Percentiles rank a stretch among this genome's conserved stretches.
phyloP scores from a whole-genome alignment of 805 yeast species.

The Starmerella floricola region DNA sequence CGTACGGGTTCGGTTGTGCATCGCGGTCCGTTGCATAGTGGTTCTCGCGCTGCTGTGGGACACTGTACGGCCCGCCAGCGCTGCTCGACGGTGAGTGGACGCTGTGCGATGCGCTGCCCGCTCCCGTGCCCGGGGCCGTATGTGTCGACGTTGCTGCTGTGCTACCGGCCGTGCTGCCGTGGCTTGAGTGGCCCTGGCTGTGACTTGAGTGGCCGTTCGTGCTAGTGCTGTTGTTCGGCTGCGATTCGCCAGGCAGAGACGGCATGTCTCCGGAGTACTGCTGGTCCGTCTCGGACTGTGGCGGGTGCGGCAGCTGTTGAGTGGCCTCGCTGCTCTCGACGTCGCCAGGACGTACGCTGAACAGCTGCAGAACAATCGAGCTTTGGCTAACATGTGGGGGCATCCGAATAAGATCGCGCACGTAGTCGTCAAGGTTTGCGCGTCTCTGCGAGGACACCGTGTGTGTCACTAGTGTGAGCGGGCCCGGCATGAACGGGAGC shows the following conservation, averaged over 20 bases:
- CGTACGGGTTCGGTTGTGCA: too few species aligned
- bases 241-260: slow-evolving; percentile 1
- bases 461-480: slow-evolving; percentile 82
- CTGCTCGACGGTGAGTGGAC: too few species aligned
- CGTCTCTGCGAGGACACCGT: slow-evolving; percentile 45
- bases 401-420: slow-evolving; percentile 48
- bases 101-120: too few species aligned
- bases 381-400: slow-evolving; percentile 68
- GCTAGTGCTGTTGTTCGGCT: too few species aligned
- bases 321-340: slow-evolving; percentile 33
- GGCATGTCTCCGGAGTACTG: slow-evolving; percentile 16
- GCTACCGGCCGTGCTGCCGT: neutral
- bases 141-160: too few species aligned
- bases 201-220: neutral
- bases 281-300: slow-evolving; percentile 6
- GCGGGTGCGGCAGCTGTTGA: slow-evolving; percentile 30
- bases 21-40: too few species aligned
- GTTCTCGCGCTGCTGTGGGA: too few species aligned
- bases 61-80: too few species aligned
- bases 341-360: slow-evolving; percentile 56
- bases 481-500: slow-evolving; percentile 93
- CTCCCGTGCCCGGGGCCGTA: too few species aligned
- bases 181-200: neutral
- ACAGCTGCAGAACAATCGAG: slow-evolving; percentile 54
- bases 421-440: slow-evolving; percentile 45